Evolutionary conservation across 495 filamentous ascomycete species (phyloP).

Genomic region (Penicillium samsonianum): DNA sequence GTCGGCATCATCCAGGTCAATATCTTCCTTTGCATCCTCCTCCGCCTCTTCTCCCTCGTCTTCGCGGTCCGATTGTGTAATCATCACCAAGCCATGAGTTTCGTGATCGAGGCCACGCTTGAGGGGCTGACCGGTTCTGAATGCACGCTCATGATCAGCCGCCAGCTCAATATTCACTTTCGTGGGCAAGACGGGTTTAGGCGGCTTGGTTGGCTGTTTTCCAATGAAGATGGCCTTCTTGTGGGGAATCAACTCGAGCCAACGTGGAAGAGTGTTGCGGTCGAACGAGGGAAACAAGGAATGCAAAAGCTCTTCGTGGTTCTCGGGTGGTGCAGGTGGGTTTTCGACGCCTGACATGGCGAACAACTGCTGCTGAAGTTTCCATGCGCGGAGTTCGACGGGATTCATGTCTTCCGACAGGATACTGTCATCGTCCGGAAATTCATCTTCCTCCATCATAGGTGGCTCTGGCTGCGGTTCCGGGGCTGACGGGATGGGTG

Average conservation of each 20-base stretch:
- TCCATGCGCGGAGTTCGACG: slow-evolving; percentile 47
- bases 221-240: slow-evolving; percentile 70
- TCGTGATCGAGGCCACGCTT: slow-evolving; percentile 61
- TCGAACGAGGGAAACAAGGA: slow-evolving; percentile 71
- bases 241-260: slow-evolving; percentile 71
- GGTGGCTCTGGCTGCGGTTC: slow-evolving; percentile 32
- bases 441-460: slow-evolving; percentile 41
- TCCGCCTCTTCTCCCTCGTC: slow-evolving; percentile 56
- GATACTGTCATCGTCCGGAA: slow-evolving; percentile 33
- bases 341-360: slow-evolving; percentile 51
- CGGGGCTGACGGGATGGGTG: slow-evolving; percentile 26
- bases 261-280: slow-evolving; percentile 61
- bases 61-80: slow-evolving; percentile 53
- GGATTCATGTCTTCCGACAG: slow-evolving; percentile 49
- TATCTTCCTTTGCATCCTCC: slow-evolving; percentile 57
- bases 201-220: slow-evolving; percentile 69
- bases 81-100: slow-evolving; percentile 55
- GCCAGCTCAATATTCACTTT: slow-evolving; percentile 85
- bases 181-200: slow-evolving; percentile 78
- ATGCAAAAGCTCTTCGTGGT: slow-evolving; percentile 65
- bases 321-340: slow-evolving; percentile 60
- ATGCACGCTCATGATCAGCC: slow-evolving; percentile 76
- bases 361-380: slow-evolving; percentile 54
- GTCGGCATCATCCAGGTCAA: slow-evolving; percentile 59
- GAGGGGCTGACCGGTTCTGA: slow-evolving; percentile 62